phyloP scores from a whole-genome alignment of 176 grass and related monocot genomes.

The Hsuehochloa calcarea region DNA sequence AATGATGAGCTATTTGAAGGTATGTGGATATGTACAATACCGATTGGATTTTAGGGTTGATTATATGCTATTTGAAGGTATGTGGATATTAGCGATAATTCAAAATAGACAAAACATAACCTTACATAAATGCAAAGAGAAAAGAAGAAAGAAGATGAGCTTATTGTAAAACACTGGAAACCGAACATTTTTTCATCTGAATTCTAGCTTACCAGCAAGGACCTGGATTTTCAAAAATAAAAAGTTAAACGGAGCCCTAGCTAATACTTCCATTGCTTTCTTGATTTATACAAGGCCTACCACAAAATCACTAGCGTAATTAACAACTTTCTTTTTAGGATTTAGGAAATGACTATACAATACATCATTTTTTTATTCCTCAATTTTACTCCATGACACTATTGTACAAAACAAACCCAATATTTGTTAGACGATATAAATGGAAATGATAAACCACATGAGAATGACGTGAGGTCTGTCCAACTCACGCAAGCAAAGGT shows the following conservation, averaged over 20 bases:
- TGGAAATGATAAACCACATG: not conserved
- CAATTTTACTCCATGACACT: not conserved
- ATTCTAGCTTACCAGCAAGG: not conserved
- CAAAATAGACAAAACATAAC: slow-evolving; percentile 13
- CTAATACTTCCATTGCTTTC: not conserved
- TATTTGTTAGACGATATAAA: not conserved
- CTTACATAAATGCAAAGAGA: not conserved
- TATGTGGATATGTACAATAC: too few relatives aligned
- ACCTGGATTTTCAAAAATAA: not conserved
- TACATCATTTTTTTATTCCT: not conserved
- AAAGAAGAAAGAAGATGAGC: not conserved
- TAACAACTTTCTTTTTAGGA: not conserved
- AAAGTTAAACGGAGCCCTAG: not conserved
- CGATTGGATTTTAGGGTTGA: too few relatives aligned
- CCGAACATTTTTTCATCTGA: not conserved
- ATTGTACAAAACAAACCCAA: not conserved
- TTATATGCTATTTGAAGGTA: slow-evolving; percentile 3
- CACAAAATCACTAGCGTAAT: not conserved
- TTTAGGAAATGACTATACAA: not conserved
- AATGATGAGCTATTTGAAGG: not conserved
- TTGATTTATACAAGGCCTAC: not conserved
- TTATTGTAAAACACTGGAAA: not conserved
- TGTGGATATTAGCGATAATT: not conserved
- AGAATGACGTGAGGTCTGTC: not conserved
- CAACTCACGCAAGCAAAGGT: not conserved